Percentiles rank a stretch among this genome's conserved stretches.
Evolutionary conservation across 257 asterid genomes (phyloP).

Genomic region (Capsicum rhomboideum): DNA sequence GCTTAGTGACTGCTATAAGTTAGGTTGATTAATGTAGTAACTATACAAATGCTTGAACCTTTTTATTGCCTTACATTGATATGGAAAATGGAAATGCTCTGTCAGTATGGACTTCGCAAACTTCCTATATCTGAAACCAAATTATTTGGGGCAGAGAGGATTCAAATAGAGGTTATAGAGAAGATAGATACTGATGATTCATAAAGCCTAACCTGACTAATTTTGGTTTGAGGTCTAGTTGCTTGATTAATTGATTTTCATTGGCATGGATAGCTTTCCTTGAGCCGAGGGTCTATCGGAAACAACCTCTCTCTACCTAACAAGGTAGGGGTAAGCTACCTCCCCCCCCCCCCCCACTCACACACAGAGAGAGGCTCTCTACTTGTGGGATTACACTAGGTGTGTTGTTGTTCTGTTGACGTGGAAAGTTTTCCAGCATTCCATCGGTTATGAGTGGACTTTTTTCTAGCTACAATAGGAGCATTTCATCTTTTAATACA

Average conservation of each 20-base stretch:
- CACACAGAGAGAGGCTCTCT: too few species aligned
- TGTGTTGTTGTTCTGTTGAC: too few species aligned
- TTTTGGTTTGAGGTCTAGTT: background rate
- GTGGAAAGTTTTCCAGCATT: background rate
- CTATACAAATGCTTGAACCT: background rate
- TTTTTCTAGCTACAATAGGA: background rate
- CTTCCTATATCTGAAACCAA: background rate
- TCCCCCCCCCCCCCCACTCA: too few species aligned
- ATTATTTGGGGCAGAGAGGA: background rate
- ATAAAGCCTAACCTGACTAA: background rate
- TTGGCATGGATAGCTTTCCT: too few species aligned
- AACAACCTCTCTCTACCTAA: too few species aligned
- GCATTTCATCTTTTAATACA: background rate
- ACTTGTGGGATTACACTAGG: too few species aligned
- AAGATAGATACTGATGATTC: background rate
- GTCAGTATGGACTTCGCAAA: background rate
- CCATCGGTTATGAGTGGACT: background rate
- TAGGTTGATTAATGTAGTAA: background rate
- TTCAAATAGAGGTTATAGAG: background rate
- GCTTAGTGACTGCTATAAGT: background rate
- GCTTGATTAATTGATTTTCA: background rate
- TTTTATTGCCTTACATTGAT: background rate
- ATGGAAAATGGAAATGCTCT: background rate
- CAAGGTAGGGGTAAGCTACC: too few species aligned
- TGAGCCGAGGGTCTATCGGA: too few species aligned